Conservation (phyloP, 2,329 filamentous ascomycete species). For the Huntiella abstrusa region DNA sequence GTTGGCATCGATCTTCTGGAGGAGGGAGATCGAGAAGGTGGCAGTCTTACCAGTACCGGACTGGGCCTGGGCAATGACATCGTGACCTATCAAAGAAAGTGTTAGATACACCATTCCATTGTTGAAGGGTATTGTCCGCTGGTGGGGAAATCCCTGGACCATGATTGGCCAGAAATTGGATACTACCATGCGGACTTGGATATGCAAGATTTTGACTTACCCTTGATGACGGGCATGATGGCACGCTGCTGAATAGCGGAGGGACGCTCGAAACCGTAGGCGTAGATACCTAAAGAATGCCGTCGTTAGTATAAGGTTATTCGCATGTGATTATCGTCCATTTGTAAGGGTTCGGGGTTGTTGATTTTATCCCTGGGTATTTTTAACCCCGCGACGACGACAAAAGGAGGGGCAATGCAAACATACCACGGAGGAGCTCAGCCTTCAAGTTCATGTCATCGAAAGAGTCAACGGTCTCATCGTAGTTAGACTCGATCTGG, state of each 20-base stretch:
- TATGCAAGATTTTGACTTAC: constrained; percentile 29
- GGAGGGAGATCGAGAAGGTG: constrained; percentile 96
- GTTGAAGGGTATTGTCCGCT: constrained; percentile 1
- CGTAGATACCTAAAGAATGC: constrained; percentile 59
- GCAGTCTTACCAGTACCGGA: constrained; percentile 99
- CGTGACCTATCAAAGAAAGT: constrained; percentile 44
- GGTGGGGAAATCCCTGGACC: neutral
- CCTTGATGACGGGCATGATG: constrained; percentile 99
- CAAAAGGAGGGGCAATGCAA: constrained; percentile 2
- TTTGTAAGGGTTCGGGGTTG: neutral
- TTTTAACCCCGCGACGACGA: neutral
- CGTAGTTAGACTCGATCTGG: constrained; percentile 99
- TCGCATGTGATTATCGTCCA: neutral
- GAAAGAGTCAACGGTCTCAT: constrained; percentile 98
- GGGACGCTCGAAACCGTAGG: constrained; percentile 98
- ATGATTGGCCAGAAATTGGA: no score
- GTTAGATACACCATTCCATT: neutral
- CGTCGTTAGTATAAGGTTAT: no score
- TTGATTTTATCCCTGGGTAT: constrained; percentile 6
- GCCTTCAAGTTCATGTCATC: constrained; percentile 94
- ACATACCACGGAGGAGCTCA: constrained; percentile 75
- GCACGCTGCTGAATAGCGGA: constrained; percentile 99
- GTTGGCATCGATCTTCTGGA: constrained; percentile 94
- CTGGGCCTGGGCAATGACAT: constrained; percentile 99
- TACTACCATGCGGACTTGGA: neutral